Conservation (phyloP, 2,329 filamentous ascomycete genomes). For the Dothideomycetes sp. region DNA sequence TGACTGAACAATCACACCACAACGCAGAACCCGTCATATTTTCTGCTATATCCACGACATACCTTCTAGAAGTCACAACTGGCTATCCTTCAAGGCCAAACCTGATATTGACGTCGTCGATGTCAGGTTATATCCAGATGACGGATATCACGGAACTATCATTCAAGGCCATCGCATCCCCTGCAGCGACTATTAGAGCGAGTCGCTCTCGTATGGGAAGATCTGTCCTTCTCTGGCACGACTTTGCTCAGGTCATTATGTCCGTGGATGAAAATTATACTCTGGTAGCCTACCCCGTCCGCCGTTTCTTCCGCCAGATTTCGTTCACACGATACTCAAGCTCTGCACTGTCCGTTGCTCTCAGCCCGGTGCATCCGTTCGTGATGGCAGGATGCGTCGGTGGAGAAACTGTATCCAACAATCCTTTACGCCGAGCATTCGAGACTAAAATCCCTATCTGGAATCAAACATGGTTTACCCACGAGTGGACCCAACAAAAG, state of each 20-base stretch:
- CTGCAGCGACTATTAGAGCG: constrained; percentile 35
- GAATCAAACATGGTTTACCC: constrained; percentile 49
- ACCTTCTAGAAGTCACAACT: constrained; percentile 38
- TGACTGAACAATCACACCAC: constrained; percentile 20
- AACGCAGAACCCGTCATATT: constrained; percentile 33
- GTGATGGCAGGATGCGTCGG: constrained; percentile 44
- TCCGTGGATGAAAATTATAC: constrained; percentile 47
- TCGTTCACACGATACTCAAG: constrained; percentile 29
- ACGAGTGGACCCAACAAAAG: constrained; percentile 40
- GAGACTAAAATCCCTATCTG: constrained; percentile 43
- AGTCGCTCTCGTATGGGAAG: constrained; percentile 43
- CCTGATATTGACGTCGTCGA: constrained; percentile 42
- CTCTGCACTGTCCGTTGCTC: constrained; percentile 34
- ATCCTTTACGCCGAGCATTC: constrained; percentile 43
- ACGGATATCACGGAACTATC: constrained; percentile 43
- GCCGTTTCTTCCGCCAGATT: constrained; percentile 43
- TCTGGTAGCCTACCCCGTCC: constrained; percentile 39
- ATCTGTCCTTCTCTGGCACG: constrained; percentile 44
- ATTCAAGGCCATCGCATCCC: constrained; percentile 36
- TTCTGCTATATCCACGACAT: constrained; percentile 36
- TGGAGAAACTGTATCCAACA: constrained; percentile 43
- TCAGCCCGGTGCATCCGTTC: constrained; percentile 47
- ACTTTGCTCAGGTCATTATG: constrained; percentile 45
- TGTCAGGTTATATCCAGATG: constrained; percentile 47
- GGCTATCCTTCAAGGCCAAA: constrained; percentile 47